Evolutionary conservation across 768 basidiomycete species (phyloP).

Genomic region (Suillus decipiens): DNA sequence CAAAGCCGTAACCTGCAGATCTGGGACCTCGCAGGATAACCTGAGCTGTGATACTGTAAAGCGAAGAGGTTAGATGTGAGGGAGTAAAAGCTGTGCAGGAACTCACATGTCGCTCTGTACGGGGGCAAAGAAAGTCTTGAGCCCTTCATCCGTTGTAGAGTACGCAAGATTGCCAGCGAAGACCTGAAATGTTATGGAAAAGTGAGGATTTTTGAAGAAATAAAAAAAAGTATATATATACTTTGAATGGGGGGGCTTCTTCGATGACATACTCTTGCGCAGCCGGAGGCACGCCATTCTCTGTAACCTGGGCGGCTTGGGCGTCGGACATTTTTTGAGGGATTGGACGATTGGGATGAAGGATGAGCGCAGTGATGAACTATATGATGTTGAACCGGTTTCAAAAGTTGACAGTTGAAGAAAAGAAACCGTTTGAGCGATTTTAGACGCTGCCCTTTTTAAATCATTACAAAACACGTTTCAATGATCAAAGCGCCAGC

Average conservation of each 20-base stretch:
- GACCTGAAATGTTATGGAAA: constrained; percentile 39
- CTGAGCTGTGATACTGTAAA: constrained; percentile 71
- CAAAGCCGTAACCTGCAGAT: constrained; percentile 93
- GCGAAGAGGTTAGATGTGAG: constrained; percentile 18
- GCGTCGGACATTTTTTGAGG: constrained; percentile 82
- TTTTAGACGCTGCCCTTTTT: constrained; percentile 18
- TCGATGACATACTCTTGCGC: constrained; percentile 66
- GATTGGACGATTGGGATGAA: constrained; percentile 54
- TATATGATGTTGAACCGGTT: constrained; percentile 72
- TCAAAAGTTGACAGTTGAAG: constrained; percentile 75
- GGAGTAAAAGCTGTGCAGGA: constrained; percentile 10
- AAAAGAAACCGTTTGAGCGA: constrained; percentile 39
- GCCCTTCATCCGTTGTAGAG: constrained; percentile 90
- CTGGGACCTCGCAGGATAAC: constrained; percentile 84
- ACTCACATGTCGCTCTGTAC: constrained; percentile 87
- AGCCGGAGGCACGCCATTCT: constrained; percentile 84
- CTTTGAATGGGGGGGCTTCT: constrained; percentile 83
- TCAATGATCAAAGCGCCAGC: neutral
- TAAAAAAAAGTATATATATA: constrained; percentile 27
- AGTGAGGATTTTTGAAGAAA: constrained; percentile 19
- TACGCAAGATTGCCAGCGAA: constrained; percentile 97
- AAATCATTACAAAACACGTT: constrained; percentile 4
- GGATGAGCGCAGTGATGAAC: constrained; percentile 58
- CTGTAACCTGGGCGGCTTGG: constrained; percentile 81
- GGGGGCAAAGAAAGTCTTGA: constrained; percentile 91